Percentiles rank a stretch among this genome's conserved stretches.
Evolutionary conservation across 768 basidiomycete genomes (phyloP).

Genomic region (Daedalea quercina): DNA sequence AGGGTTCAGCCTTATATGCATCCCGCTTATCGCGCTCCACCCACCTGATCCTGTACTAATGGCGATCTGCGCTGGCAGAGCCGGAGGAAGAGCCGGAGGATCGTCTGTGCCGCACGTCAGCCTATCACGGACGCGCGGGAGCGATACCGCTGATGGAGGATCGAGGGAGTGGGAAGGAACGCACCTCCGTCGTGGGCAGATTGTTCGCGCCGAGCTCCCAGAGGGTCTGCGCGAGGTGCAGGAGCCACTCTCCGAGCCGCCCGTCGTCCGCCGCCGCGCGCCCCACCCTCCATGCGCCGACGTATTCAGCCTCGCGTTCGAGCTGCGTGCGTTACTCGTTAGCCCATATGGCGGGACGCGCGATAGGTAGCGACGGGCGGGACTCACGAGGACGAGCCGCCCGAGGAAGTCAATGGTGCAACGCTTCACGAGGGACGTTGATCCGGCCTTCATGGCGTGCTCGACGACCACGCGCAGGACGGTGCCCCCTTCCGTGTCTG

Average conservation of each 20-base stretch:
- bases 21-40: conserved; percentile 14
- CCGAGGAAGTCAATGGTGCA: conserved; percentile 71
- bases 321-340: conserved; percentile 36
- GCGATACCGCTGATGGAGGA: too few relatives aligned
- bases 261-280: conserved; percentile 18
- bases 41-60: conserved; percentile 37
- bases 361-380: neutral
- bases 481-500: conserved; percentile 9
- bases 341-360: neutral
- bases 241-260: conserved; percentile 58
- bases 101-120: conserved; percentile 27
- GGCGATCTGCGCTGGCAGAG: conserved; percentile 48
- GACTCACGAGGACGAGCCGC: conserved; percentile 58
- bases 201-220: conserved; percentile 77
- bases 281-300: conserved; percentile 39
- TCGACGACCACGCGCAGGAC: conserved; percentile 54
- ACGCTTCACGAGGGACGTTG: conserved; percentile 58
- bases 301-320: conserved; percentile 46
- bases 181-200: conserved; percentile 53
- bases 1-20: neutral
- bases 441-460: conserved; percentile 54
- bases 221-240: conserved; percentile 69
- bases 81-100: conserved; percentile 59
- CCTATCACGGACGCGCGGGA: neutral
- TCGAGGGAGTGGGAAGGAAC: too few relatives aligned